Evolutionary conservation across 2,329 filamentous ascomycete species (phyloP), one percentile per base, ranked within the genome.

Genomic region (Echinosphaeria canescens): DNA sequence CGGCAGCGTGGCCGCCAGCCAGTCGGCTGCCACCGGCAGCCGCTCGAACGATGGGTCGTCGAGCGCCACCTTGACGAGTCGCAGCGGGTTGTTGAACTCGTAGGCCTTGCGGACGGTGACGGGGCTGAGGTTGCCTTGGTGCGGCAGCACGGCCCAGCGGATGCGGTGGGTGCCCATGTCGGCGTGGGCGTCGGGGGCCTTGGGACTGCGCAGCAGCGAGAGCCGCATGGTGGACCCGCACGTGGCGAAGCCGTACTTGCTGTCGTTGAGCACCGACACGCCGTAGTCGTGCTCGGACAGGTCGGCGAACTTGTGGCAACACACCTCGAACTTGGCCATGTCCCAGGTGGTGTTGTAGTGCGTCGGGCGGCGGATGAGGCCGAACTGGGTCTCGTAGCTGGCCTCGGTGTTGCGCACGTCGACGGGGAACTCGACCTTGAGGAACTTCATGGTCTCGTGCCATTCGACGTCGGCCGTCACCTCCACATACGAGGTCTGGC

Each of bases 341-440:
- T 80, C 74, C 74, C 74, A 69, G 54, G 59, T 75, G 3, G 88
- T 98, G 53, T 98, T 98, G 62, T 93, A 95, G 52, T 98, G 88
- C 0, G 88, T 98, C 3, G 88, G 85, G 16, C 88, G 68, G 37
- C 70, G 70, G 34, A 88, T 73, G 37, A 93, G 69, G 38, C 85
- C 85, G 42, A 80, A 95, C 41, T 92, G 84, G 6, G 81, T 91
- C 49, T 98, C 88, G 47, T 98, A 98, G 10, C 72, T 79, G 17
- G 88, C 88, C 49, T 93, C 82, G 0, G 75, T 91, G 49, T 85
- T 93, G 37, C 71, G 67, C 34, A 95, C 62, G 40, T 90, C 75
- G 34, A 93, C 84, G 0, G 88, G 85, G 51, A 98, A 98, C 47
- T 98, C 88, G 27, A 95, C 85, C 58, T 98, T 98, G 42, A 98